Percentiles rank a stretch among this genome's conserved stretches.
Evolutionary conservation across 768 basidiomycete genomes (phyloP).

Genomic region (Suillus decipiens): DNA sequence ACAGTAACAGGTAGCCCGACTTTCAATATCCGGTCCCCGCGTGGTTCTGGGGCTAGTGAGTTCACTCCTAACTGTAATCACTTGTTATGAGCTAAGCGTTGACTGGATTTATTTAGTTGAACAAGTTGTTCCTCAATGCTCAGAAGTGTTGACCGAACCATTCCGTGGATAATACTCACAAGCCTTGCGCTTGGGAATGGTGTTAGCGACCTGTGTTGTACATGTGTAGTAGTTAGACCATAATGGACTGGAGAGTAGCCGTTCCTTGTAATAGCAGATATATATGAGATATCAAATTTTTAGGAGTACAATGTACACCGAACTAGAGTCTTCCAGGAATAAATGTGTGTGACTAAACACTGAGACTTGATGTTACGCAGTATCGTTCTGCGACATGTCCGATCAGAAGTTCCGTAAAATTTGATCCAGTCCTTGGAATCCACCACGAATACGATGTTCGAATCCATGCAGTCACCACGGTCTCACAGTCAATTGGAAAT

Average conservation of each 20-base stretch:
- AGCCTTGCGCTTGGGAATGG: neutral
- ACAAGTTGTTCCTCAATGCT: slow-evolving; percentile 39
- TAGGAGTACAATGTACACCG: no score
- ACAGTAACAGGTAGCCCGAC: neutral
- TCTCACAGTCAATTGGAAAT: no score
- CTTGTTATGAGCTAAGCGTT: neutral
- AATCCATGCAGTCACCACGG: slow-evolving; percentile 7
- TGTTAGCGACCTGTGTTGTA: neutral
- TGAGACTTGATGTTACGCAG: neutral
- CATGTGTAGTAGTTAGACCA: neutral
- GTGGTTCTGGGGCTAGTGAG: neutral
- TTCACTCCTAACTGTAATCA: neutral
- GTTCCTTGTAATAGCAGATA: neutral
- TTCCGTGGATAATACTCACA: neutral
- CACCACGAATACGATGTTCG: slow-evolving; percentile 30
- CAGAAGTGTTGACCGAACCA: slow-evolving; percentile 36
- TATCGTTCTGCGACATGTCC: slow-evolving; percentile 17
- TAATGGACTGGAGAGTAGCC: neutral
- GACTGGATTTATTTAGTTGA: neutral
- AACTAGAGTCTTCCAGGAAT: no score
- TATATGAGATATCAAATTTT: no score
- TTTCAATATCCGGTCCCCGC: neutral
- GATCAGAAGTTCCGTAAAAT: slow-evolving; percentile 33
- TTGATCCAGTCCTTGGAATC: slow-evolving; percentile 15
- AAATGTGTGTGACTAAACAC: no score